These are phyloP conservation scores for Exserohilum rostratum DNA, from an alignment of 2,329 filamentous ascomycete genomes.

Conservation along the genomic window DNA sequence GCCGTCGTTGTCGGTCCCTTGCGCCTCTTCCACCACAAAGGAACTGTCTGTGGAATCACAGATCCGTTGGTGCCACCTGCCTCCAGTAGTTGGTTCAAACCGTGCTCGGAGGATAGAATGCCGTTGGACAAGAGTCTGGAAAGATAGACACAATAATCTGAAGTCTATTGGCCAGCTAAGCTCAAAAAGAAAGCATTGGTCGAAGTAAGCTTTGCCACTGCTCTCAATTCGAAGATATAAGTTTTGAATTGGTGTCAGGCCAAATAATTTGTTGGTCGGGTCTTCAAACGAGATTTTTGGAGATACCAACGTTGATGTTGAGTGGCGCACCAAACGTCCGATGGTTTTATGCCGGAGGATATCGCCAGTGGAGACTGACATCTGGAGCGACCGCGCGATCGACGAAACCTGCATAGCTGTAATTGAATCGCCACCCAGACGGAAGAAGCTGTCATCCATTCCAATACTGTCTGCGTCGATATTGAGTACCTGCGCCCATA, in stretches of 20 bases:
- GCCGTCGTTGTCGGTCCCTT: background rate
- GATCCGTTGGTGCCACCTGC: background rate
- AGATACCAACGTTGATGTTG: no score
- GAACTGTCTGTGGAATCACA: background rate
- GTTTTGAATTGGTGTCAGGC: background rate
- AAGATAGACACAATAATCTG: no score
- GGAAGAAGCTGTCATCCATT: constrained; percentile 23
- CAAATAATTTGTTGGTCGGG: no score
- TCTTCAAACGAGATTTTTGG: no score
- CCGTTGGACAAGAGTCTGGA: background rate
- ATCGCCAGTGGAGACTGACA: no score
- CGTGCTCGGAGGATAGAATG: background rate
- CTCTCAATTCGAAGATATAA: background rate
- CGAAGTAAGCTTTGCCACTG: background rate
- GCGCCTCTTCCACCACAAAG: background rate
- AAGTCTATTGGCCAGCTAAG: background rate
- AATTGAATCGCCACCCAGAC: constrained; percentile 36
- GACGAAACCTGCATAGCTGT: no score
- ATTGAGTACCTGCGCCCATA: constrained; percentile 8
- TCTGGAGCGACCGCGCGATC: no score
- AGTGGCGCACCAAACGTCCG: no score
- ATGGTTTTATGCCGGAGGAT: no score
- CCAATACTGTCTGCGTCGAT: constrained; percentile 8
- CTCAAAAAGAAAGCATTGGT: background rate
- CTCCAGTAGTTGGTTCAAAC: background rate